Evolutionary conservation across 208 protist species (phyloP).

Genomic region (Naegleria lovaniensis): DNA sequence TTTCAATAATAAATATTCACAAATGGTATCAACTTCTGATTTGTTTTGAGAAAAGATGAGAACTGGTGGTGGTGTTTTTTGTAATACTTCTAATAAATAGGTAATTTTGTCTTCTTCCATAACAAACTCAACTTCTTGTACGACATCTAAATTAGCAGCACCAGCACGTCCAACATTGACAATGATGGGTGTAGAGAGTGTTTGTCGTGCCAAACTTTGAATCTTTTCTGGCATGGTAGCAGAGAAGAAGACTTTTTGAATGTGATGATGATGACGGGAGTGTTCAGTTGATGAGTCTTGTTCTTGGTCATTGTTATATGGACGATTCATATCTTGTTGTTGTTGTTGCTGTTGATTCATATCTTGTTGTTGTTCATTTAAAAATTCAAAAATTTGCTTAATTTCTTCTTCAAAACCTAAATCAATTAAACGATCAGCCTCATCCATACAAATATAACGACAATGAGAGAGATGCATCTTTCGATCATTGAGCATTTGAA

Average conservation of each 20-base stretch:
- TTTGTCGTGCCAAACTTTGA: slow-evolving; percentile 64
- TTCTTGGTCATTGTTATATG: background rate
- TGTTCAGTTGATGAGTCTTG: slow-evolving; percentile 23
- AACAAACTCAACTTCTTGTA: slow-evolving; percentile 73
- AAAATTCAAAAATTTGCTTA: background rate
- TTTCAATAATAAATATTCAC: slow-evolving; percentile 83
- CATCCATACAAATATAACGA: slow-evolving; percentile 60
- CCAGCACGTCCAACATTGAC: slow-evolving; percentile 83
- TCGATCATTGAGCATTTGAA: slow-evolving; percentile 67
- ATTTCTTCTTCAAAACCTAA: slow-evolving; percentile 68
- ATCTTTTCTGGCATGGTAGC: slow-evolving; percentile 85
- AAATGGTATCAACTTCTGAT: slow-evolving; percentile 75
- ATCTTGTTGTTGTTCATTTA: background rate
- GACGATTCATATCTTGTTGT: background rate
- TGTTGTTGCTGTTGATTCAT: background rate
- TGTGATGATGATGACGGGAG: no score
- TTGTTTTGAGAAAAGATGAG: slow-evolving; percentile 81
- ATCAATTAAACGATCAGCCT: slow-evolving; percentile 81
- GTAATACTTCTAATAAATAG: slow-evolving; percentile 61
- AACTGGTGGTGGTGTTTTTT: slow-evolving; percentile 79
- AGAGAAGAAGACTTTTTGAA: slow-evolving; percentile 79
- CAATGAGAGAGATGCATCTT: slow-evolving; percentile 62
- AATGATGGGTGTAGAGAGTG: slow-evolving; percentile 62
- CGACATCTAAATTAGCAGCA: slow-evolving; percentile 77
- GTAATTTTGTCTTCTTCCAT: slow-evolving; percentile 68